Evolutionary conservation across 1,284 basidiomycete genomes (phyloP).

Genomic region (Fomitopsis schrenkii): DNA sequence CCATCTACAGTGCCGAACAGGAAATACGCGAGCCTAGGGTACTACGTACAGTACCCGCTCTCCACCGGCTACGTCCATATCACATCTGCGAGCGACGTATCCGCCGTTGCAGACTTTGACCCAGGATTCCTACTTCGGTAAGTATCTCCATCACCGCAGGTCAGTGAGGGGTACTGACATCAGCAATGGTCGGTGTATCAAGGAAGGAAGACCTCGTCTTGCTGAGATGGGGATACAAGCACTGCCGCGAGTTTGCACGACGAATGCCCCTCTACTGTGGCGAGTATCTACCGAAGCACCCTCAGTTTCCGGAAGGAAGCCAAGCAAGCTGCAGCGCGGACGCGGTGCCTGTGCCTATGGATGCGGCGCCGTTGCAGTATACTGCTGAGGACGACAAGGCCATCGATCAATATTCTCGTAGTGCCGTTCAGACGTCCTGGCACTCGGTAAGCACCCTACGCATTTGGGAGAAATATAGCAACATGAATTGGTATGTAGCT

Average conservation of each 20-base stretch:
- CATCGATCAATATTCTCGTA: conserved; percentile 39
- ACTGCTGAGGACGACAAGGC: conserved; percentile 50
- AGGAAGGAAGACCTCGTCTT: conserved; percentile 45
- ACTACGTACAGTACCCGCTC: conserved; percentile 24
- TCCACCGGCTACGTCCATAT: conserved; percentile 39
- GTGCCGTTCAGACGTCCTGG: conserved; percentile 31
- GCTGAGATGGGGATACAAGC: conserved; percentile 56
- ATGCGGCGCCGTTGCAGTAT: conserved; percentile 48
- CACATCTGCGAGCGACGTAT: conserved; percentile 31
- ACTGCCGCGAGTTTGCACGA: conserved; percentile 50
- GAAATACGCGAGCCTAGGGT: conserved; percentile 31
- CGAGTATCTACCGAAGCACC: conserved; percentile 42
- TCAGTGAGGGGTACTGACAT: too few relatives aligned
- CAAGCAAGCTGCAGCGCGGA: conserved; percentile 33
- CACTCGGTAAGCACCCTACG: conserved; percentile 43
- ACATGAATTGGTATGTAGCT: conserved; percentile 30
- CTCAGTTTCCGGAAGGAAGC: conserved; percentile 44
- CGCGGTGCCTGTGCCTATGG: conserved; percentile 34
- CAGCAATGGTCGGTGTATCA: neutral
- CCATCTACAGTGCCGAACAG: conserved; percentile 17
- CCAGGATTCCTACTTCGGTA: conserved; percentile 27
- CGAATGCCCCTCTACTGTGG: conserved; percentile 55
- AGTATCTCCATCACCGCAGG: neutral
- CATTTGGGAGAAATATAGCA: too few relatives aligned
- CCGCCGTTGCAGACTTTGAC: conserved; percentile 33